Base-by-base conservation (phyloP, 73 alveolate genomes). In the Paramecium sonneborni region DNA sequence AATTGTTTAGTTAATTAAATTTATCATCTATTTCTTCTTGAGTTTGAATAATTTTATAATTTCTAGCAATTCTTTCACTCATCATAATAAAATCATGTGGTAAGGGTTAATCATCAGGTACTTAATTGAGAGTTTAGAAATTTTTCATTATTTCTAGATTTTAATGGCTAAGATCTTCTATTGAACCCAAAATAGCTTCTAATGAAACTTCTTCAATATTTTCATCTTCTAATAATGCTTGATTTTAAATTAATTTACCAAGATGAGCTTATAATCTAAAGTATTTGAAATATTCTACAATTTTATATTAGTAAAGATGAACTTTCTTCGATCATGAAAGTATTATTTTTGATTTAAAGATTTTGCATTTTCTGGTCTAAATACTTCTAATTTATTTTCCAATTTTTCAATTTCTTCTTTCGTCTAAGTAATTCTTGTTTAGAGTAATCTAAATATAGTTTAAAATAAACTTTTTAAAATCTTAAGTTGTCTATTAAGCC, bases 21-120 rank as follows among this genome's bases (percentile, higher is more conserved):
- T 32, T 62, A 26, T 62, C 84, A 62, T 62, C 84, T 26, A 62
- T 14, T 62, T 62, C 84, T 12, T 62, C 84, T 62, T 62, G 26
- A 26, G 48, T 62, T 12, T 12, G 14, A 7, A n/a, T 26, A 62
- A 62, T 9, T 2, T 62, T 62, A 9, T 62, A 62, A 32, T 62
- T 62, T 48, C 68, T 48, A 4, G 20, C 24, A 12, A 48, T 10
- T 48, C 68, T 48, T 18, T 48, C 68, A 48, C 68, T 48, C 68
- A 48, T 48, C 68, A 48, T 48, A 10, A 48, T 48, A 48, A 48
- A 48, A 18, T 48, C 68, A 4, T 3, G 20, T 48, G 68, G 68
- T 48, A 48, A 48, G 3, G 68, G 68, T 48, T 48, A 18, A 48
- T 48, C 68, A 48, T 48, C 24, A 12, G 68, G 68, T 48, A 48